phyloP scores from a whole-genome alignment of 805 yeast genomes.

The Saccharomycopsis oosterbeekiorum region DNA sequence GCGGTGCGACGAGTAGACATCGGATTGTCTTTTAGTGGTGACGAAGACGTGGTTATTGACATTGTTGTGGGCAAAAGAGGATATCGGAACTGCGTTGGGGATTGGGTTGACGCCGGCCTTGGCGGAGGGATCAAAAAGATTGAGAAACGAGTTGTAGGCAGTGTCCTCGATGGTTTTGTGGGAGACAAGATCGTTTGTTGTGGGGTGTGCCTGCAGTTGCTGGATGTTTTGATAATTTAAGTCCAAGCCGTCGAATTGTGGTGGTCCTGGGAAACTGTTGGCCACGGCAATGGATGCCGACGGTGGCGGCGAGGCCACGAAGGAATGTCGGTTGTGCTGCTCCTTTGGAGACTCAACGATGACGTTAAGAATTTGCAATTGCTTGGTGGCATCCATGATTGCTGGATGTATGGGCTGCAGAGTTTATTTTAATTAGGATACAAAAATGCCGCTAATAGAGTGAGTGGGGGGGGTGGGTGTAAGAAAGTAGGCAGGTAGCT shows the following conservation, averaged over 20 bases:
- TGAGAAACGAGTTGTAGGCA: constrained; percentile 15
- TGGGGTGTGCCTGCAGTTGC: background rate
- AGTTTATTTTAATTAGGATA: too few relatives aligned
- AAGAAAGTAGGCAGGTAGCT: too few relatives aligned
- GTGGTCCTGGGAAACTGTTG: background rate
- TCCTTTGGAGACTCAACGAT: background rate
- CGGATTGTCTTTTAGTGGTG: background rate
- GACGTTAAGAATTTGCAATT: constrained; percentile 12
- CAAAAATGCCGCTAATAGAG: background rate
- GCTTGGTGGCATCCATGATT: constrained; percentile 2
- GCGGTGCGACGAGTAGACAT: background rate
- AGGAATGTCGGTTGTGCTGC: background rate
- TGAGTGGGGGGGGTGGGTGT: too few relatives aligned
- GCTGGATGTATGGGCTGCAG: background rate
- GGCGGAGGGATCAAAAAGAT: constrained; percentile 6
- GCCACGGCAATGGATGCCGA: background rate
- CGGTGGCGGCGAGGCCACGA: background rate
- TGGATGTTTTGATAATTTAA: background rate
- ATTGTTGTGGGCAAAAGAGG: background rate
- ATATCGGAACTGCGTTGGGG: too few relatives aligned
- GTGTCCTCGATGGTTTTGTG: constrained; percentile 6
- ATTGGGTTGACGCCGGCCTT: background rate
- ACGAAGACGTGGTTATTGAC: background rate
- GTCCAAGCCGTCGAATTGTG: background rate
- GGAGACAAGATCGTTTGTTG: background rate